A percentile compares a stretch with the other conserved stretches of the same genome.
phyloP scores from a whole-genome alignment of 2,329 filamentous ascomycete genomes.

The Botryosphaeria agaves region DNA sequence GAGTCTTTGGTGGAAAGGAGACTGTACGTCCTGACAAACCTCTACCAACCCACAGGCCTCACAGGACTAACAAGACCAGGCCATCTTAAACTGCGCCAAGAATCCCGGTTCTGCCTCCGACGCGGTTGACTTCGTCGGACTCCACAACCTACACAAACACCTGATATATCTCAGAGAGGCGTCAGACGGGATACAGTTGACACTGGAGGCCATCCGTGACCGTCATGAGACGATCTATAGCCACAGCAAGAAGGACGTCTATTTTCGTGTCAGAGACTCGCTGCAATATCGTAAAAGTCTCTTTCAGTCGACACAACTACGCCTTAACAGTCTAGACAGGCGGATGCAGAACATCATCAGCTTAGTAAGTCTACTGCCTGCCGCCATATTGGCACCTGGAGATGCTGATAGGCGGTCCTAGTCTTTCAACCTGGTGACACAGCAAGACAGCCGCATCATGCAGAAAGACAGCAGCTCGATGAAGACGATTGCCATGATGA shows the following conservation, averaged over 20 bases:
- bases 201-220: conserved; percentile 9
- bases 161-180: conserved; percentile 19
- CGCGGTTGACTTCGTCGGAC: conserved; percentile 10
- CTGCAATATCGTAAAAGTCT: conserved; percentile 14
- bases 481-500: conserved; percentile 28
- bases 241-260: conserved; percentile 2
- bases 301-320: conserved; percentile 17
- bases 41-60: no score
- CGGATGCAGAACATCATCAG: conserved; percentile 21
- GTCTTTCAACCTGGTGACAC: conserved; percentile 22
- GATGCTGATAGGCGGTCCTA: conserved; percentile 1
- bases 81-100: conserved; percentile 9
- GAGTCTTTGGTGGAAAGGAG: conserved; percentile 15
- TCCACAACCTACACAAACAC: conserved; percentile 23
- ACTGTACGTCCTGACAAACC: conserved; percentile 10
- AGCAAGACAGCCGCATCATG: conserved; percentile 18
- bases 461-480: conserved; percentile 23
- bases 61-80: conserved; percentile 5
- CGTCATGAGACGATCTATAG: conserved; percentile 7
- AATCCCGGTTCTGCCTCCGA: conserved; percentile 7
- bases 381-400: not conserved
- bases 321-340: conserved; percentile 16
- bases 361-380: conserved; percentile 8
- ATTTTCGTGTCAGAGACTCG: conserved; percentile 7
- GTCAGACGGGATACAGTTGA: conserved; percentile 13